A percentile compares a stretch with the other conserved stretches of the same genome.
Conservation (phyloP, 768 basidiomycete genomes). For the Hericium alpestre region DNA sequence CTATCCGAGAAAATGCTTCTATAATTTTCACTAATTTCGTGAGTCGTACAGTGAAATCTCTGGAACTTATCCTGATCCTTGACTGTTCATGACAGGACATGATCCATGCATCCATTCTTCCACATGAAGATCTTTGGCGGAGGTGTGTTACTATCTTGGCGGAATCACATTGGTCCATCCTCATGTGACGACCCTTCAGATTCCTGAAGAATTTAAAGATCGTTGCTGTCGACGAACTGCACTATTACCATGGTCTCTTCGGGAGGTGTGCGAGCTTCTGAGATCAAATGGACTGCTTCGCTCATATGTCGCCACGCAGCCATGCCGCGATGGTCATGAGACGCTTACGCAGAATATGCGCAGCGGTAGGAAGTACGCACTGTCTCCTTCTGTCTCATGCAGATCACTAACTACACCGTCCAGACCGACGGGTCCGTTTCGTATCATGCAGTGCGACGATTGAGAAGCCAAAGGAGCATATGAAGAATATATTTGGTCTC, state of each 20-base stretch:
- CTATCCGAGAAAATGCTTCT: slow-evolving; percentile 61
- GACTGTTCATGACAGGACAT: slow-evolving; percentile 45
- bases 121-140: slow-evolving; percentile 79
- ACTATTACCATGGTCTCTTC: slow-evolving; percentile 73
- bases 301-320: slow-evolving; percentile 23
- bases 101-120: slow-evolving; percentile 75
- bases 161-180: slow-evolving; percentile 3
- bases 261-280: slow-evolving; percentile 46
- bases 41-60: slow-evolving; percentile 11
- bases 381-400: background rate
- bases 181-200: slow-evolving; percentile 23
- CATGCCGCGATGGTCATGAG: slow-evolving; percentile 76
- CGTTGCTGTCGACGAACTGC: slow-evolving; percentile 77
- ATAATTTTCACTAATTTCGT: slow-evolving; percentile 88
- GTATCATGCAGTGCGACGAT: slow-evolving; percentile 88
- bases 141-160: slow-evolving; percentile 27
- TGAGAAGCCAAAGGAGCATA: slow-evolving; percentile 61
- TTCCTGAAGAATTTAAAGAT: slow-evolving; percentile 72
- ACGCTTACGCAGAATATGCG: slow-evolving; percentile 64
- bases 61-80: background rate
- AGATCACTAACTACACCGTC: background rate
- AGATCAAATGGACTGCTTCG: too few species aligned
- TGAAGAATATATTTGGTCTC: slow-evolving; percentile 67
- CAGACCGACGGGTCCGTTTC: slow-evolving; percentile 50
- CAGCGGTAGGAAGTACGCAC: slow-evolving; percentile 63